Percentiles rank a stretch among this genome's conserved stretches.
Conservation (phyloP, 352 stramenopile species). For the Peronospora destructor region DNA sequence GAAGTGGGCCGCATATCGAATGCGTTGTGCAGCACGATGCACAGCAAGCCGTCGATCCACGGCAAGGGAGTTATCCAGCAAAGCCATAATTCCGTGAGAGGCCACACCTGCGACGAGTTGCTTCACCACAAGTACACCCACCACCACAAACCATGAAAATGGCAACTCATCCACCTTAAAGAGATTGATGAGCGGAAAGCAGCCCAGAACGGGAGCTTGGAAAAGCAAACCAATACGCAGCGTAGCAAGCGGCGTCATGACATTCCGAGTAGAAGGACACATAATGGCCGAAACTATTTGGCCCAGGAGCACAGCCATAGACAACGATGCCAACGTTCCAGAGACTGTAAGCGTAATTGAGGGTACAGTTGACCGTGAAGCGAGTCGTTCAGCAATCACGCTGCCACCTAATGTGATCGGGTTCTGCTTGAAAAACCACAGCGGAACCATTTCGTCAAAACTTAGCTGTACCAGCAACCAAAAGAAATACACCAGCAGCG, state of each 20-base stretch:
- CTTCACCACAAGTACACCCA: conserved; percentile 55
- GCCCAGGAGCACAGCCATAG: conserved; percentile 39
- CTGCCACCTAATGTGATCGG: conserved; percentile 32
- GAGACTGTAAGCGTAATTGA: conserved; percentile 55
- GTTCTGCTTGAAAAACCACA: conserved; percentile 78
- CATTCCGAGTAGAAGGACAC: conserved; percentile 39
- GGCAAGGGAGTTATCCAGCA: conserved; percentile 77
- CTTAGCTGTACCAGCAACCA: conserved; percentile 66
- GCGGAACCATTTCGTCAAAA: conserved; percentile 72
- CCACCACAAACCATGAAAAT: conserved; percentile 53
- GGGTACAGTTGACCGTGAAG: conserved; percentile 34
- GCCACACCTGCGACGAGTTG: conserved; percentile 55
- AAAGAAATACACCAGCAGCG: conserved; percentile 63
- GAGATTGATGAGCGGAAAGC: conserved; percentile 64
- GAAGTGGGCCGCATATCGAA: conserved; percentile 51
- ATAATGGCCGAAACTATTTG: conserved; percentile 47
- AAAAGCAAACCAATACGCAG: conserved; percentile 70
- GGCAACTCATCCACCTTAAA: conserved; percentile 61
- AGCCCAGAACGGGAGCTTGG: conserved; percentile 61
- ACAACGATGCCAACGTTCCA: conserved; percentile 45
- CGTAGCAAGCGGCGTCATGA: conserved; percentile 73
- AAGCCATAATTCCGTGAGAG: conserved; percentile 51
- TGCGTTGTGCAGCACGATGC: conserved; percentile 57
- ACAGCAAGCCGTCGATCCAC: conserved; percentile 61
- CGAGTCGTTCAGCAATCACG: conserved; percentile 34